Evolutionary conservation across 192 early-diverging fungal species (phyloP), one percentile per base, ranked within the genome.

Genomic region (Umbelopsis sp.): DNA sequence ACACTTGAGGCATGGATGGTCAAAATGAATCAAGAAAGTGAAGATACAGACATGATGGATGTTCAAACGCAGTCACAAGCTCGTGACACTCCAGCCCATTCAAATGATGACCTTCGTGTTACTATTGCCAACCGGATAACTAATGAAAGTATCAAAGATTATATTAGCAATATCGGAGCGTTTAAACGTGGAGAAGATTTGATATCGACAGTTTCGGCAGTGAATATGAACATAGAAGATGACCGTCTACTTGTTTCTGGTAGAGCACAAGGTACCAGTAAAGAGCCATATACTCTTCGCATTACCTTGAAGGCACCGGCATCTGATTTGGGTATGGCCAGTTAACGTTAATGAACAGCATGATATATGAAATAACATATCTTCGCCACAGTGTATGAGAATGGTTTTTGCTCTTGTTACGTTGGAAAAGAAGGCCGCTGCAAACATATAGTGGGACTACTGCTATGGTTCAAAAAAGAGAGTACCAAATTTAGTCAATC

Each of bases 201-300:
- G 17, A 20, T 62, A 62, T 31, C 56, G 4, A 62, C 56, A 62
- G 25, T 62, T 14, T 62, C 56, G 4, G 12, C 25, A 6, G 17
- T 62, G 16, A 32, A 29, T 32, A 26, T 34, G 10, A 62, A 29
- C 24, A 12, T 20, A 17, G 56, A 62, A 62, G 56, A 34, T 4
- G 56, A 34, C 3, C 26, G 17, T 14, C 16, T 32, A 14, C n/a
- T 62, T 8, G 16, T 62, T 17, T 34, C 56, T n/a, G 56, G 56
- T 11, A 62, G 26, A 31, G 56, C 56, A 20, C 10, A 62, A 32
- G 56, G 56, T 12, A 62, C 56, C 11, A 62, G 56, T 3, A 10
- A 62, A 32, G 56, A 29, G n/a, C 56, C 56, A 34, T 62, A 62
- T 62, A 62, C 16, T 34, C 56, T 62, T 34, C 56, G 56, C 12